Evolutionary conservation across 345 rosid genomes (phyloP).

Genomic region (Pistacia vera): DNA sequence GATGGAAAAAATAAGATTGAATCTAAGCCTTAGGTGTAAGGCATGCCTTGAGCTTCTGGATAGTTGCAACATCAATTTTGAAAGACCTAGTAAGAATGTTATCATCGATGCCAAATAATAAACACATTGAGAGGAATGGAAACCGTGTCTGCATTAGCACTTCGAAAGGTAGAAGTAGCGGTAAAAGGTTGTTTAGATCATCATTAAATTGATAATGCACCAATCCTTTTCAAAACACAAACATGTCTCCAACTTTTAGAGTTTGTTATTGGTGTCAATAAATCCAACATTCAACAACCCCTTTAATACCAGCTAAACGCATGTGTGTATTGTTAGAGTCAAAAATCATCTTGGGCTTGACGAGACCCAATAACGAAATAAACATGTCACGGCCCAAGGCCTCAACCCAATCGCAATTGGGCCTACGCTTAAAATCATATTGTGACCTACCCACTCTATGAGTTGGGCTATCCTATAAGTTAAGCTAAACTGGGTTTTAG

Average conservation of each 20-base stretch:
- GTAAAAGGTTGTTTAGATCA: neutral
- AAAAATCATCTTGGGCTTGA: too few species aligned
- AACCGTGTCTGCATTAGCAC: conserved; percentile 20
- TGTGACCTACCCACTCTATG: too few species aligned
- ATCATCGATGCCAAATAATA: conserved; percentile 19
- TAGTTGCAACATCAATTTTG: conserved; percentile 7
- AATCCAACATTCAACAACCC: conserved; percentile 11
- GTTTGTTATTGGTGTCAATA: neutral
- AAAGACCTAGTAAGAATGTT: conserved; percentile 24
- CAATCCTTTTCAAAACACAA: conserved; percentile 21
- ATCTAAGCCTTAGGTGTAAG: neutral
- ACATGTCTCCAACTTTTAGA: conserved; percentile 12
- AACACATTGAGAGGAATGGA: conserved; percentile 17
- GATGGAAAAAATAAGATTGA: neutral
- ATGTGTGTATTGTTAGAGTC: neutral
- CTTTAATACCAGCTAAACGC: neutral
- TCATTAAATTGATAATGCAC: conserved; percentile 15
- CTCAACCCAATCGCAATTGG: too few species aligned
- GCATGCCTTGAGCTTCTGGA: neutral
- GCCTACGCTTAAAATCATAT: too few species aligned
- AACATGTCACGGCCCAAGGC: too few species aligned
- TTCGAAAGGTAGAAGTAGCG: conserved; percentile 21
- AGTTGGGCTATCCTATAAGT: too few species aligned
- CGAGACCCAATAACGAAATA: too few species aligned
- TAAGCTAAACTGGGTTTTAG: too few species aligned